Base-by-base conservation (phyloP, 352 stramenopile genomes). In the Globisporangium spiculum region DNA sequence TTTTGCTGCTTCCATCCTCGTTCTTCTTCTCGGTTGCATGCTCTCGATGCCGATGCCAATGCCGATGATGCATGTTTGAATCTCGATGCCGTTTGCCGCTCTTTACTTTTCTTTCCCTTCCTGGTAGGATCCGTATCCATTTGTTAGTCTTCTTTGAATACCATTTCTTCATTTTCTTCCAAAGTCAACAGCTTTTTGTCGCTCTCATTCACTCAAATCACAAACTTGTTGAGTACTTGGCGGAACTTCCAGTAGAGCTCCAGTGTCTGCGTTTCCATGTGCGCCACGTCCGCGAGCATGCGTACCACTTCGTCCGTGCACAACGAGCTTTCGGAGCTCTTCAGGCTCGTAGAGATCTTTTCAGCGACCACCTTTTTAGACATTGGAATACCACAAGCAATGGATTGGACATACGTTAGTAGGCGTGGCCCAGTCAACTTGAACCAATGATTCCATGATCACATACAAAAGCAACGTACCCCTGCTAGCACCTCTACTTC, bases 211-310 rank as follows among this genome's bases (percentile, higher is more conserved):
- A 14, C 24, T 71, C 48, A 86, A 34, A 86, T 72, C 34, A 80
- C 79, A 48, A 72, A 76, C 48, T 72, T 83, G 66, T 81, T 85
- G 44, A 86, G 63, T 22, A 69, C 63, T 20, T 69, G 53, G n/a
- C 80, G 73, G 60, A 71, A 75, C 46, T 85, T 80, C 80, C 80
- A 89, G 63, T 89, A 89, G 8, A 89, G 57, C 16, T 80, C 69
- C 32, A 89, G 79, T 14, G 76, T 78, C 57, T 82, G 75, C 1
- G 69, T 79, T 55, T 89, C 80, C 3, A 83, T 34, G 0, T 72
- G 62, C 26, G 78, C 74, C 27, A 89, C 48, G 32, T 80, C 70
- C 8, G 75, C 70, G 14, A 89, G 71, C 36, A 78, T 69, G 38
- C 73, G 73, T 30, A 87, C 60, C 16, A 89, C 70, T 72, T 89